Evolutionary conservation across 2,329 filamentous ascomycete species (phyloP).

Genomic region (Fusarium anthophilum): DNA sequence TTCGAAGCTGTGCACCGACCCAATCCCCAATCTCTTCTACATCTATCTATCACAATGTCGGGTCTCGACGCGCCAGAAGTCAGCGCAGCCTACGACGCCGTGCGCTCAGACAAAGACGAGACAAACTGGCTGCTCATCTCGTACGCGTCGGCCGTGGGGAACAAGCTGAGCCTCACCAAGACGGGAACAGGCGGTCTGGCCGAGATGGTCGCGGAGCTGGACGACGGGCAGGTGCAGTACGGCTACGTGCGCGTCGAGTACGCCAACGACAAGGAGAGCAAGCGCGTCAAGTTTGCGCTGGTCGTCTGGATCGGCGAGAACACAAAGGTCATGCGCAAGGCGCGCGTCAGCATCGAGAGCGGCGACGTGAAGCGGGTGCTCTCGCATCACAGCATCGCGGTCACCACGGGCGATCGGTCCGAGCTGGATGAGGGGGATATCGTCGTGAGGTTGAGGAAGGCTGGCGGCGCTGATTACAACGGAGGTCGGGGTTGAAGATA

Average conservation of each 20-base stretch:
- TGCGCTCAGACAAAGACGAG: slow-evolving; percentile 72
- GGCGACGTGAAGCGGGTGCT: slow-evolving; percentile 71
- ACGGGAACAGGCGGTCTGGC: slow-evolving; percentile 69
- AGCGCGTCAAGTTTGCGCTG: slow-evolving; percentile 73
- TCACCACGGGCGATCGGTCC: slow-evolving; percentile 67
- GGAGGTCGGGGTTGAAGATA: slow-evolving; percentile 64
- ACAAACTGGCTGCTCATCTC: slow-evolving; percentile 75
- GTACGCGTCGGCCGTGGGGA: slow-evolving; percentile 64
- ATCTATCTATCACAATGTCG: slow-evolving; percentile 53
- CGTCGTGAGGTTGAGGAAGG: slow-evolving; percentile 68
- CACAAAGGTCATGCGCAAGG: slow-evolving; percentile 75
- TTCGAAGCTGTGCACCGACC: slow-evolving; percentile 2
- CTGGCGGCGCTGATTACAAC: slow-evolving; percentile 77
- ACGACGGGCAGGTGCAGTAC: slow-evolving; percentile 70
- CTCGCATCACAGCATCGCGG: slow-evolving; percentile 71
- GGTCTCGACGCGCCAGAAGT: slow-evolving; percentile 68
- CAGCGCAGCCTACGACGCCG: slow-evolving; percentile 70
- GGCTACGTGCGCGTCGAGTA: slow-evolving; percentile 74
- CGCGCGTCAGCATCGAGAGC: slow-evolving; percentile 73
- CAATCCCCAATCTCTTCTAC: no score
- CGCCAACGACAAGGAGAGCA: slow-evolving; percentile 76
- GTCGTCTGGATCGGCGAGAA: slow-evolving; percentile 74
- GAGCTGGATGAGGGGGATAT: slow-evolving; percentile 72
- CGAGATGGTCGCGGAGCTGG: slow-evolving; percentile 66
- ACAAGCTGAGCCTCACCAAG: slow-evolving; percentile 63